Evolutionary conservation across 306 rosid genomes (phyloP).

Genomic region (Ormosia emarginata): DNA sequence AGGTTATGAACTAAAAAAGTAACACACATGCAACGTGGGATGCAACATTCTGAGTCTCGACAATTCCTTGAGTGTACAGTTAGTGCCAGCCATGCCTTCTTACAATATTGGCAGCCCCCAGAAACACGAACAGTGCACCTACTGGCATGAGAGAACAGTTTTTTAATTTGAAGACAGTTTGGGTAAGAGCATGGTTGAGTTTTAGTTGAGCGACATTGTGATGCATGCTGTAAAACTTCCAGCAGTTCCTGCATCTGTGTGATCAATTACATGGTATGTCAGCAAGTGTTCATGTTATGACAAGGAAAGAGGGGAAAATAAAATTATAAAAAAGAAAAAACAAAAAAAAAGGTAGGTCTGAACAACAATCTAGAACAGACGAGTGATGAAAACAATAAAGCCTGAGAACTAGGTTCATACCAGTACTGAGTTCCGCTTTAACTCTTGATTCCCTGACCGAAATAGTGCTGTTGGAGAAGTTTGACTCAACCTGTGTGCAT

Average conservation of each 20-base stretch:
- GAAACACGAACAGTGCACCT: constrained; percentile 25
- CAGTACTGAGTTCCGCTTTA: not conserved
- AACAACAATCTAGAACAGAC: not conserved
- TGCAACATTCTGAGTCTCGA: constrained; percentile 26
- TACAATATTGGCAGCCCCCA: constrained; percentile 41
- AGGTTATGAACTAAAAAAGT: not conserved
- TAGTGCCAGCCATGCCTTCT: constrained; percentile 28
- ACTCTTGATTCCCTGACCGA: not conserved
- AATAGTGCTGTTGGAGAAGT: not conserved
- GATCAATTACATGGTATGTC: not conserved
- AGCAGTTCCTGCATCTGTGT: constrained; percentile 24
- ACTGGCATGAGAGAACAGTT: constrained; percentile 33
- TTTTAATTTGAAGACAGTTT: constrained; percentile 35
- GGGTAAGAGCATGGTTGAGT: constrained; percentile 35
- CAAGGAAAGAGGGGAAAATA: not conserved
- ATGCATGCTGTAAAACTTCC: constrained; percentile 32
- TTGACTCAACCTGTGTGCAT: constrained; percentile 40
- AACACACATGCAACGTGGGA: constrained; percentile 47
- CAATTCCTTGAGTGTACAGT: constrained; percentile 32
- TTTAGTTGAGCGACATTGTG: constrained; percentile 13
- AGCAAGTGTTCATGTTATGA: not conserved
- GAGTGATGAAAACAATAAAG: not conserved
- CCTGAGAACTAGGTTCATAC: not conserved
- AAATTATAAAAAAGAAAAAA: not conserved
- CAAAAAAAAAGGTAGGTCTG: not conserved